phyloP scores from a whole-genome alignment of 1,284 basidiomycete genomes.

The Vanrija sp. region DNA sequence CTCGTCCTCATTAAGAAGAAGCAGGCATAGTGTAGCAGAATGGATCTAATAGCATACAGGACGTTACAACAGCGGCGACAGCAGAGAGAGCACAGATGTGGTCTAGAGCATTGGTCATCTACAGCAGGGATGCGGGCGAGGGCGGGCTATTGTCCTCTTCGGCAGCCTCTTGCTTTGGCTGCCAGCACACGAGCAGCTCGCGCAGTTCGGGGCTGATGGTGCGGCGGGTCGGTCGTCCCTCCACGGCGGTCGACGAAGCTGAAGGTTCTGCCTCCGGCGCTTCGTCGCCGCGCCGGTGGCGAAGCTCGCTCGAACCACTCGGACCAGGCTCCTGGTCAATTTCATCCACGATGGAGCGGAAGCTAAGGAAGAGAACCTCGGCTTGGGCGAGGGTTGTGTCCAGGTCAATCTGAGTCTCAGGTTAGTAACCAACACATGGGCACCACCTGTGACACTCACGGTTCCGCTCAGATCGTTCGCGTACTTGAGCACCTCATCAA shows the following conservation, averaged over 20 bases:
- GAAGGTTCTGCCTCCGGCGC: not conserved
- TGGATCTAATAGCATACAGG: conserved; percentile 8
- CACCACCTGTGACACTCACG: conserved; percentile 28
- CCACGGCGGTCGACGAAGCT: not conserved
- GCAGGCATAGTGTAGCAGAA: not conserved
- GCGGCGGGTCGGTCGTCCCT: not conserved
- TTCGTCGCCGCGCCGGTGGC: not conserved
- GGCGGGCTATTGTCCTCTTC: no score
- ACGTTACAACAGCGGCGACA: no score
- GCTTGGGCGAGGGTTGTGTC: conserved; percentile 87
- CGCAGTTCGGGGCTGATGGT: conserved; percentile 14
- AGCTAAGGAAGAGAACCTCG: conserved; percentile 75
- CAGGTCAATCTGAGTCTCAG: conserved; percentile 63
- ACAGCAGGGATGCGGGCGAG: no score
- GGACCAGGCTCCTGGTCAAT: conserved; percentile 57
- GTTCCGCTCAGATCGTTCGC: conserved; percentile 91
- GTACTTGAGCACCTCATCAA: conserved; percentile 71
- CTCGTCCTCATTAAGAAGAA: not conserved
- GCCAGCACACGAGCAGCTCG: conserved; percentile 15
- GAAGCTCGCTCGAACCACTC: not conserved
- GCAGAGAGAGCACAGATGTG: no score
- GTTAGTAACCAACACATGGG: not conserved
- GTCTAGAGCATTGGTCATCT: no score
- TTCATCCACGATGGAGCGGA: conserved; percentile 65
- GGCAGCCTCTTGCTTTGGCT: not conserved